A percentile compares a stretch with the other conserved stretches of the same genome.
Conservation (phyloP, 2,329 filamentous ascomycete genomes). For the Beauveria pseudobassiana region DNA sequence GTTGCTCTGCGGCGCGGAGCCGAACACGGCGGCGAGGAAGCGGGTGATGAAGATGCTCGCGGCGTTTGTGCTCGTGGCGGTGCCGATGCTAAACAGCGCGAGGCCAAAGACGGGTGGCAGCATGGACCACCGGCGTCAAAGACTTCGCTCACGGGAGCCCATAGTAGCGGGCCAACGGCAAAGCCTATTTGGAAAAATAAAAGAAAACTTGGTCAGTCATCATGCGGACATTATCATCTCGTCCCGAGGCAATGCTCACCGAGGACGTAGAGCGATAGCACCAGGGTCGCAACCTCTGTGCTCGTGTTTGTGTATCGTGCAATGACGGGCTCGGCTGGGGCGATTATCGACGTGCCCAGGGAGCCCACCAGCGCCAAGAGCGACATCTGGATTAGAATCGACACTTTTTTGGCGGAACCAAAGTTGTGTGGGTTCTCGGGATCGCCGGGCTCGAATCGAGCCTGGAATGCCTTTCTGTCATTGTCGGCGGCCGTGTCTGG, state of each 20-base stretch:
- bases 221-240: too few relatives aligned
- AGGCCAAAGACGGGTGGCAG: conserved; percentile 34
- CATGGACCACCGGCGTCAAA: conserved; percentile 39
- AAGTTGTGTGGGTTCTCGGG: conserved; percentile 10
- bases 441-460: conserved; percentile 2
- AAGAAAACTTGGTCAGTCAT: not conserved
- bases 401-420: conserved; percentile 1
- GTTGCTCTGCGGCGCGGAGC: conserved; percentile 53
- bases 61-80: conserved; percentile 50
- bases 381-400: conserved; percentile 9
- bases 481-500: not conserved
- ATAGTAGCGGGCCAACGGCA: conserved; percentile 43
- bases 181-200: conserved; percentile 32
- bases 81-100: conserved; percentile 52
- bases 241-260: not conserved
- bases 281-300: conserved; percentile 1
- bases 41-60: conserved; percentile 51
- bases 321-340: conserved; percentile 3
- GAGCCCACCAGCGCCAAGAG: conserved; percentile 7
- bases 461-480: conserved; percentile 2
- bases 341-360: conserved; percentile 8
- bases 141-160: conserved; percentile 48
- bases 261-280: conserved; percentile 3
- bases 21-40: conserved; percentile 58
- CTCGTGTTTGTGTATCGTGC: conserved; percentile 1